A percentile compares a stretch with the other conserved stretches of the same genome.
phyloP scores from a whole-genome alignment of 495 filamentous ascomycete genomes.

The Evernia prunastri region DNA sequence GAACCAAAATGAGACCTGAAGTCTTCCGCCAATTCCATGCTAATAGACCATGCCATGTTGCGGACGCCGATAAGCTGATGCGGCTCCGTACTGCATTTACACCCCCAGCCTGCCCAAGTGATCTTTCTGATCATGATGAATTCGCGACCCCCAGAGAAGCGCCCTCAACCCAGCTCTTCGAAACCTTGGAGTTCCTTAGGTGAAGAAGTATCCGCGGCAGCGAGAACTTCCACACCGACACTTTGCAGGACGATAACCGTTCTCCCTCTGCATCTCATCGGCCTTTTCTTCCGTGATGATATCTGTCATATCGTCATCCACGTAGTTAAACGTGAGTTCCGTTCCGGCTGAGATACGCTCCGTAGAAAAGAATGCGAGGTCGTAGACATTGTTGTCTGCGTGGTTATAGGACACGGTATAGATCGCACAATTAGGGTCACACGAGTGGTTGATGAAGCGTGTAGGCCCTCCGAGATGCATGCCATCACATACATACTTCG shows the following conservation, averaged over 20 bases:
- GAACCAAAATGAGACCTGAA: not conserved
- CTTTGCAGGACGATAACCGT: slow-evolving; percentile 41
- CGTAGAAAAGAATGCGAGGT: slow-evolving; percentile 79
- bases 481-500: slow-evolving; percentile 52
- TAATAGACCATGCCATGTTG: not conserved
- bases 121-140: not conserved
- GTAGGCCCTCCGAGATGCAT: slow-evolving; percentile 51
- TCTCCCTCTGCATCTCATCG: slow-evolving; percentile 43
- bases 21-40: not conserved
- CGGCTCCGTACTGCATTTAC: not conserved
- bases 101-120: not conserved
- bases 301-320: slow-evolving; percentile 48
- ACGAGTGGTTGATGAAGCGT: slow-evolving; percentile 63
- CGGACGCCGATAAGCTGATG: not conserved
- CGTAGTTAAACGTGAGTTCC: slow-evolving; percentile 87
- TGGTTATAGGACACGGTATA: slow-evolving; percentile 77
- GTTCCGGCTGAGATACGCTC: slow-evolving; percentile 58
- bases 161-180: not conserved
- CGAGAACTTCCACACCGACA: slow-evolving; percentile 63
- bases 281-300: slow-evolving; percentile 38
- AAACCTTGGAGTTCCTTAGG: not conserved
- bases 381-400: slow-evolving; percentile 67
- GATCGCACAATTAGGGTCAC: slow-evolving; percentile 69
- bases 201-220: slow-evolving; percentile 63
- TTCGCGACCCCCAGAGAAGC: not conserved